These are phyloP conservation scores for Tricholoma sp. DNA, from an alignment of 768 basidiomycete species.

Conservation along the genomic window DNA sequence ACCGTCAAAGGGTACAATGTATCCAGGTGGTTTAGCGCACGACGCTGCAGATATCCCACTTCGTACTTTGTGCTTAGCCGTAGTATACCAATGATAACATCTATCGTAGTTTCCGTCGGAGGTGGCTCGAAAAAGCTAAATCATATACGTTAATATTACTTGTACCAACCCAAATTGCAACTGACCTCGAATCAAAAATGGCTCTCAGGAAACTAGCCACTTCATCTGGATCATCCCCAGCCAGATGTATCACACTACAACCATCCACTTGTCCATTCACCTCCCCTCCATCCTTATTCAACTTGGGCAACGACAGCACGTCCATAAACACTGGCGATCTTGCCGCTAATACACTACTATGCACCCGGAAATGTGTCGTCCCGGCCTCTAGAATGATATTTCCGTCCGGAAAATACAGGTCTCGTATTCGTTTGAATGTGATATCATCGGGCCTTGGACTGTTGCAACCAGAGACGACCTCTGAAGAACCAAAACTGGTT, in stretches of 20 bases:
- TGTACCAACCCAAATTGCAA: not conserved
- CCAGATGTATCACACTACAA: slow-evolving; percentile 24
- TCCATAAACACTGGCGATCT: slow-evolving; percentile 33
- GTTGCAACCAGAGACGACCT: not conserved
- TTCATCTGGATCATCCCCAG: not conserved
- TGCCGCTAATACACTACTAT: slow-evolving; percentile 27
- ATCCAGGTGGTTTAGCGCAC: slow-evolving; percentile 29
- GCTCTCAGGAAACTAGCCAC: slow-evolving; percentile 15
- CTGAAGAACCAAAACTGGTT: not conserved
- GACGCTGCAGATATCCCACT: slow-evolving; percentile 27
- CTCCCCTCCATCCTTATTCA: not conserved
- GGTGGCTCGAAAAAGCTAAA: slow-evolving; percentile 30
- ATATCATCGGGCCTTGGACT: not conserved
- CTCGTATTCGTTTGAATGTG: not conserved
- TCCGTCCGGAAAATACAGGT: slow-evolving; percentile 23
- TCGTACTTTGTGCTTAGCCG: slow-evolving; percentile 37
- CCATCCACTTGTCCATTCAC: slow-evolving; percentile 24
- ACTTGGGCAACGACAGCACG: slow-evolving; percentile 34
- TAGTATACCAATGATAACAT: slow-evolving; percentile 28
- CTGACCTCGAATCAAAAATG: slow-evolving; percentile 30
- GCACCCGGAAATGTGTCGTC: slow-evolving; percentile 29
- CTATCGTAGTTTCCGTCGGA: slow-evolving; percentile 24
- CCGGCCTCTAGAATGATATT: slow-evolving; percentile 34
- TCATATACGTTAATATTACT: not conserved
- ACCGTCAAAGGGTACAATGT: slow-evolving; percentile 33